Conservation (phyloP, 148 eudicot species). For the Suaeda aralocaspica region DNA sequence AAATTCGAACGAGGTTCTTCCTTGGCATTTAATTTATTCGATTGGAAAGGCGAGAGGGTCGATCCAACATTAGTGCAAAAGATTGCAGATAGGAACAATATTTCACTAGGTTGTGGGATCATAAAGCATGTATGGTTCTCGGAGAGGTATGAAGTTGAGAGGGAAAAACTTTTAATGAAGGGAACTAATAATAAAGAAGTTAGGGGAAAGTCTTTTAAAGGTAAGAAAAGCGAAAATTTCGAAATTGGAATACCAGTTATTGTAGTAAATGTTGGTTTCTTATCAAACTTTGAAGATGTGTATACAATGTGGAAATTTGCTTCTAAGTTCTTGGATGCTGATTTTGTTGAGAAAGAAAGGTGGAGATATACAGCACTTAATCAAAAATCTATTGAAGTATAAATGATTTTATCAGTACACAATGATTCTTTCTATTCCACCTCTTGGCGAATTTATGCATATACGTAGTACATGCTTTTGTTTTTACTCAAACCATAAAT, state of each 20-base stretch:
- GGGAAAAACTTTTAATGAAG: constrained; percentile 24
- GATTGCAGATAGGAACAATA: constrained; percentile 59
- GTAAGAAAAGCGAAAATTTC: constrained; percentile 17
- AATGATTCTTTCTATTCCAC: neutral
- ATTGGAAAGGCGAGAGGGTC: constrained; percentile 69
- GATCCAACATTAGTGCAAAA: constrained; percentile 70
- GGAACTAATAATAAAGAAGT: constrained; percentile 5
- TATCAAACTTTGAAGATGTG: constrained; percentile 76
- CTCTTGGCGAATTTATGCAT: no score
- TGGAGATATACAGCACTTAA: constrained; percentile 81
- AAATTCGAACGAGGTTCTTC: constrained; percentile 48
- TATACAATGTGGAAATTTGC: constrained; percentile 71
- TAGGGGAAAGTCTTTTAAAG: constrained; percentile 6
- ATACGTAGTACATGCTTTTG: no score
- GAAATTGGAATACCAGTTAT: constrained; percentile 39
- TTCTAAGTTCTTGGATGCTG: constrained; percentile 74
- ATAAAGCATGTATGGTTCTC: constrained; percentile 50
- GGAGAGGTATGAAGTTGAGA: constrained; percentile 38
- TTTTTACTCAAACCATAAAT: no score
- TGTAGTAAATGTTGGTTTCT: constrained; percentile 44
- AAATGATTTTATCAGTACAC: neutral
- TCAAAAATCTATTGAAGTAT: constrained; percentile 57
- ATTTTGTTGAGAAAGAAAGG: constrained; percentile 76
- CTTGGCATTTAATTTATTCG: constrained; percentile 57
- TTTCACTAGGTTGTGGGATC: constrained; percentile 51